These are phyloP conservation scores for Cucurbita moschata DNA, from an alignment of 306 rosid species.

Conservation along the genomic window DNA sequence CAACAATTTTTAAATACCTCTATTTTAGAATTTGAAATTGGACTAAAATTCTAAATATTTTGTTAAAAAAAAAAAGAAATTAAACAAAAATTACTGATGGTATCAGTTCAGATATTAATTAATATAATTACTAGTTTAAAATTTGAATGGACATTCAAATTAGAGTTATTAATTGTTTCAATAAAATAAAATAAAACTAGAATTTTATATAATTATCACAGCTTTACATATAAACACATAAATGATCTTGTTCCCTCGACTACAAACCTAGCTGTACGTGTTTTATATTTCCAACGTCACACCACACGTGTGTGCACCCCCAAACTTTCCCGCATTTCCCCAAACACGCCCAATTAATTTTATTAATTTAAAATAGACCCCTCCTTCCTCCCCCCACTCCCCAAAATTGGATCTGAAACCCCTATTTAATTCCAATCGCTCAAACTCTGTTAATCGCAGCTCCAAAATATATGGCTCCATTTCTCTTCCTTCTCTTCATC, in stretches of 20 bases:
- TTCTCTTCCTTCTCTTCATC: slow-evolving; percentile 26
- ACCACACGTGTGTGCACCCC: slow-evolving; percentile 23
- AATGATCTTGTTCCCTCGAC: slow-evolving; percentile 53
- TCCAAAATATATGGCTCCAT: slow-evolving; percentile 33
- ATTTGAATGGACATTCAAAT: neutral
- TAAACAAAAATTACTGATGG: no score
- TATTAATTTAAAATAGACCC: neutral
- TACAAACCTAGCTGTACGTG: slow-evolving; percentile 33
- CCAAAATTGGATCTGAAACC: slow-evolving; percentile 21
- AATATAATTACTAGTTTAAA: no score
- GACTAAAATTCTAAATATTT: no score
- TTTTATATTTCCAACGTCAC: slow-evolving; percentile 22
- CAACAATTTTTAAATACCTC: no score
- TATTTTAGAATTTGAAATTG: no score
- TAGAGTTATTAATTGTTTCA: neutral
- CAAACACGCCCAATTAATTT: slow-evolving; percentile 33
- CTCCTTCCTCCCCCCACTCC: slow-evolving; percentile 28
- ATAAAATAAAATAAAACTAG: neutral
- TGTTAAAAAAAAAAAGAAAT: no score
- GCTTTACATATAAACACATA: slow-evolving; percentile 33
- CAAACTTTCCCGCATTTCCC: slow-evolving; percentile 13
- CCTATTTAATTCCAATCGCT: neutral
- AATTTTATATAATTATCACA: neutral
- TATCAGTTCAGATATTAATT: no score
- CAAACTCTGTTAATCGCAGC: neutral